Evolutionary conservation across 2,329 filamentous ascomycete genomes (phyloP).

Genomic region (Fusarium nelsonii): DNA sequence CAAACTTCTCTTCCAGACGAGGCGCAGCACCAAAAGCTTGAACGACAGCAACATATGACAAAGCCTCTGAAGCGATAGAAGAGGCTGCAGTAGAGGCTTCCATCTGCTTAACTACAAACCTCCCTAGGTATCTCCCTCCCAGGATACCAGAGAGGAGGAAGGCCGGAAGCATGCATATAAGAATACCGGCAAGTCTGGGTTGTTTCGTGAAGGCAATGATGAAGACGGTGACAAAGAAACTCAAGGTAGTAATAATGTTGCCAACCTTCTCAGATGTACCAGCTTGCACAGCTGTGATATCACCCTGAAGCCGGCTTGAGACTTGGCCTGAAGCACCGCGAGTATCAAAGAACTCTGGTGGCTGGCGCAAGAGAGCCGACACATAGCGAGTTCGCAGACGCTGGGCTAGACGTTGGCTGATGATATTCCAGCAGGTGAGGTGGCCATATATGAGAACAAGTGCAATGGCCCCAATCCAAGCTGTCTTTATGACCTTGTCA

Average conservation of each 20-base stretch:
- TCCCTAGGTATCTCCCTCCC: conserved; percentile 67
- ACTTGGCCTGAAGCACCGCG: conserved; percentile 70
- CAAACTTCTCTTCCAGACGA: conserved; percentile 61
- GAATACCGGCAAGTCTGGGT: conserved; percentile 70
- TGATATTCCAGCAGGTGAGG: conserved; percentile 72
- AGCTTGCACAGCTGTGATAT: conserved; percentile 74
- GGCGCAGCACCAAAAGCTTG: conserved; percentile 71
- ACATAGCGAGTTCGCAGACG: conserved; percentile 72
- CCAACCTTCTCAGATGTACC: conserved; percentile 80
- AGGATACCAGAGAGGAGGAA: conserved; percentile 70
- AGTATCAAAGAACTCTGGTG: conserved; percentile 72
- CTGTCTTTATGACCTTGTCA: conserved; percentile 69
- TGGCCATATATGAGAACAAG: conserved; percentile 74
- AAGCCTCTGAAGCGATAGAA: conserved; percentile 70
- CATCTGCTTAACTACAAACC: conserved; percentile 62
- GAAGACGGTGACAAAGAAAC: conserved; percentile 76
- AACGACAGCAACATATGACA: conserved; percentile 70
- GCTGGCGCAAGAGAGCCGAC: conserved; percentile 68
- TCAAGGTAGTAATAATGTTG: conserved; percentile 69
- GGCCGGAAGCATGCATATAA: conserved; percentile 71
- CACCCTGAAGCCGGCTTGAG: conserved; percentile 72
- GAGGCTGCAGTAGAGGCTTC: conserved; percentile 63
- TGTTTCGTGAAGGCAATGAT: conserved; percentile 75
- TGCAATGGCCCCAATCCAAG: conserved; percentile 71
- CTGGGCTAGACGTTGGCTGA: conserved; percentile 72